Evolutionary conservation across 176 grass and related monocot species (phyloP).

Genomic region (sorghum (Sorghum bicolor)): Sorghum_bicolor_NCBIv3 NC_012870.2:69650001-69650500

Average conservation of each 20-base stretch:
- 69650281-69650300: no score
- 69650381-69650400: no score
- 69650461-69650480: background rate
- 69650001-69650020: conserved; percentile 75
- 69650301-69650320: no score
- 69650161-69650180: conserved; percentile 11
- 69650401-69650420: background rate
- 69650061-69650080: conserved; percentile 59
- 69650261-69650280: no score
- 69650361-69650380: no score
- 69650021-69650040: conserved; percentile 66
- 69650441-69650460: background rate
- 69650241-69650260: conserved; percentile 17
- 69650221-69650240: conserved; percentile 27
- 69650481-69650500: background rate
- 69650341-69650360: no score
- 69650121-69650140: conserved; percentile 27
- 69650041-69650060: conserved; percentile 88
- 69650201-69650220: conserved; percentile 29
- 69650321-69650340: no score
- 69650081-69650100: conserved; percentile 30
- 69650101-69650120: conserved; percentile 20
- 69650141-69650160: background rate
- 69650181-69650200: background rate
- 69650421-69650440: background rate